Conservation (phyloP, 2,329 filamentous ascomycete species). For the Rhexocercosporidium sp. region DNA sequence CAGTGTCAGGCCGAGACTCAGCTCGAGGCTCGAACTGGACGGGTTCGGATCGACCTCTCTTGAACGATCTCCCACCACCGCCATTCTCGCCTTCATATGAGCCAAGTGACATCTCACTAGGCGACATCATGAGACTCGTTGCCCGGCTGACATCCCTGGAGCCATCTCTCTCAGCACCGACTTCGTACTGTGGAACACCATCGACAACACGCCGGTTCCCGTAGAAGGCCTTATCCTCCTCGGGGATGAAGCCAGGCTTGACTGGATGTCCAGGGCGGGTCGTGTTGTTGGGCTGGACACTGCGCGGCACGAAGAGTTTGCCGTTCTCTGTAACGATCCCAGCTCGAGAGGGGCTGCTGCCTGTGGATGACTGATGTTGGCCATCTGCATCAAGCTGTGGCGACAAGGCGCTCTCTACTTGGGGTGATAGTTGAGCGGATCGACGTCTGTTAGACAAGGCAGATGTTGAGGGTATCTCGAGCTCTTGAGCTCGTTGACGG, state of each 20-base stretch:
- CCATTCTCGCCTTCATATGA: neutral
- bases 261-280: slow-evolving; percentile 89
- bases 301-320: slow-evolving; percentile 83
- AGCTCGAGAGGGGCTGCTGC: slow-evolving; percentile 48
- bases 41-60: neutral
- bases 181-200: neutral
- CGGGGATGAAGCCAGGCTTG: slow-evolving; percentile 85
- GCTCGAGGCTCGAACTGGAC: neutral
- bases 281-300: slow-evolving; percentile 80
- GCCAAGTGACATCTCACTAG: neutral
- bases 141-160: neutral
- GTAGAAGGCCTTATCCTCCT: slow-evolving; percentile 92
- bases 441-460: neutral
- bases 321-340: slow-evolving; percentile 77
- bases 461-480: neutral
- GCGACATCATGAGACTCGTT: neutral
- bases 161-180: neutral
- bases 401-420: neutral
- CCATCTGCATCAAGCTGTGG: neutral
- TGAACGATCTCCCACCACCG: neutral
- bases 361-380: neutral
- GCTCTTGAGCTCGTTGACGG: neutral
- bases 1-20: neutral
- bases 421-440: neutral
- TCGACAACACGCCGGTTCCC: slow-evolving; percentile 42